These are phyloP conservation scores for Puccinia polysora DNA, from an alignment of 1,284 basidiomycete genomes.

Conservation along the genomic window DNA sequence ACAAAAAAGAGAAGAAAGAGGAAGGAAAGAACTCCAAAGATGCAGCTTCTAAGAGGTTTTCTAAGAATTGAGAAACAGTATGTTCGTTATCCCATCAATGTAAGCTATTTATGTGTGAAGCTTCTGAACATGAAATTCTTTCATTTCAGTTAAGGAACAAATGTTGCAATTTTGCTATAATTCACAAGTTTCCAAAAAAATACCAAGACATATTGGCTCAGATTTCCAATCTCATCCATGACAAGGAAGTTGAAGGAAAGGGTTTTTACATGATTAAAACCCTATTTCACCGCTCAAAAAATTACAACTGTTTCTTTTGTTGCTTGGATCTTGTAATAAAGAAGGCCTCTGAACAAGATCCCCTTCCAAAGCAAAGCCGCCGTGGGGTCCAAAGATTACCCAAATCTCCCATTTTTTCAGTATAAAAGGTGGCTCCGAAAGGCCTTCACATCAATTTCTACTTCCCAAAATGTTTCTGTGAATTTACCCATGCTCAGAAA, in stretches of 20 bases:
- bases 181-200: conserved; percentile 7
- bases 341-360: neutral
- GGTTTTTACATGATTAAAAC: conserved; percentile 24
- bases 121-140: no score
- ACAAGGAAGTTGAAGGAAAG: neutral
- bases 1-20: conserved; percentile 1
- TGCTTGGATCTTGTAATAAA: conserved; percentile 5
- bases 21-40: conserved; percentile 2
- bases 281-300: conserved; percentile 17
- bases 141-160: conserved; percentile 25
- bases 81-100: neutral
- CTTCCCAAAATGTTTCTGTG: conserved; percentile 4
- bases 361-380: neutral
- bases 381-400: conserved; percentile 2
- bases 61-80: conserved; percentile 11
- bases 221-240: conserved; percentile 12
- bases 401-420: conserved; percentile 1
- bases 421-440: conserved; percentile 3
- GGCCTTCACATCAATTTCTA: conserved; percentile 32
- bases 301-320: conserved; percentile 5
- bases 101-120: no score
- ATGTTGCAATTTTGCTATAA: neutral
- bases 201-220: conserved; percentile 10
- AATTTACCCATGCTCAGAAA: neutral
- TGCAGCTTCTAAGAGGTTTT: neutral